phyloP scores from a whole-genome alignment of 768 basidiomycete genomes.

The Auricularia auricula-judae region DNA sequence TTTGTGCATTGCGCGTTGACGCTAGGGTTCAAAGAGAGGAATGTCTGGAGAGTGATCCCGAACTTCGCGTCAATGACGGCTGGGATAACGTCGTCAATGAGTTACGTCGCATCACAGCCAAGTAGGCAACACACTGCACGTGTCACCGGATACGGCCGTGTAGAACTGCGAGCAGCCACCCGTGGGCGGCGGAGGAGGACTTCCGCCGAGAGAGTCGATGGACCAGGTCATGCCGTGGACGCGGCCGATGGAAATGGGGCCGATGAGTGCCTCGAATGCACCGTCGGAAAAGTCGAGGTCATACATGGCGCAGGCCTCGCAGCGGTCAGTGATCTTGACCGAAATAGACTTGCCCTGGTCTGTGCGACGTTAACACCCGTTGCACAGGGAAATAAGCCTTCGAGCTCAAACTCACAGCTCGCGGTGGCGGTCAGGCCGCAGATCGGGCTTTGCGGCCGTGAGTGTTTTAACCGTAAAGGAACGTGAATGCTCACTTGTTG shows the following conservation, averaged over 20 bases:
- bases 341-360: conserved; percentile 17
- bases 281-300: conserved; percentile 8
- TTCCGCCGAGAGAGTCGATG: neutral
- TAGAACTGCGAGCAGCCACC: neutral
- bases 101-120: no score
- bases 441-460: neutral
- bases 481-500: conserved; percentile 11
- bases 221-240: neutral
- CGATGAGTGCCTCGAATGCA: neutral
- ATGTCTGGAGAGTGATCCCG: neutral
- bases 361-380: neutral
- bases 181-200: neutral
- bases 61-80: neutral
- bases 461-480: neutral
- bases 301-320: conserved; percentile 17
- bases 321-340: conserved; percentile 21
- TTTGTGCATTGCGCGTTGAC: neutral
- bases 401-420: neutral
- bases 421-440: neutral
- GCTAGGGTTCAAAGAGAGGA: neutral
- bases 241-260: neutral
- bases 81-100: no score
- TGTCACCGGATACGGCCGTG: neutral
- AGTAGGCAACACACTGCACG: neutral
- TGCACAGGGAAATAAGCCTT: no score